These are phyloP conservation scores for Podaxis carcinomalis DNA, from an alignment of 768 basidiomycete species.

Conservation along the genomic window DNA sequence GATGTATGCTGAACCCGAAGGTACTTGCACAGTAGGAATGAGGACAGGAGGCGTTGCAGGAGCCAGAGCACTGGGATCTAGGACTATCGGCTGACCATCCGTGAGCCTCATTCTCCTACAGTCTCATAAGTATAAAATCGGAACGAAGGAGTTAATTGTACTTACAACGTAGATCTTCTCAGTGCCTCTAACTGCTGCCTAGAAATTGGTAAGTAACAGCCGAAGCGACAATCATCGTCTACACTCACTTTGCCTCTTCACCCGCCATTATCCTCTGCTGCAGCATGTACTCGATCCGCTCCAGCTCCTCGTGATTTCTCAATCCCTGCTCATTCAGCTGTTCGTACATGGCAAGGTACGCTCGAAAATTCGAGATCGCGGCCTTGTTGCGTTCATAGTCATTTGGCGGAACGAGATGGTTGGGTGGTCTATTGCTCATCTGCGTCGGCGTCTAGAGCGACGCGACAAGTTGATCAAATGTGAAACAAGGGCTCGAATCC, in stretches of 20 bases:
- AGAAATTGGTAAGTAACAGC: neutral
- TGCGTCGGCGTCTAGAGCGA: neutral
- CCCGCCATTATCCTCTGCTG: constrained; percentile 33
- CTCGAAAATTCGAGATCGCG: constrained; percentile 15
- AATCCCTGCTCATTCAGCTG: constrained; percentile 37
- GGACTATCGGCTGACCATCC: neutral
- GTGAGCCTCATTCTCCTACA: neutral
- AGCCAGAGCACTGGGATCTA: neutral
- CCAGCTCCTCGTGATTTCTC: constrained; percentile 21
- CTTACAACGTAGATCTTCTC: neutral
- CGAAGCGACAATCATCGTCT: neutral
- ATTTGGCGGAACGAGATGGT: constrained; percentile 3
- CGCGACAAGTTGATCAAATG: constrained; percentile 1
- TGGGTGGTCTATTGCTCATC: constrained; percentile 1
- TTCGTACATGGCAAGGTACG: constrained; percentile 28
- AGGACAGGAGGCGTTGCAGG: neutral
- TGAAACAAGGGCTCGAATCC: neutral
- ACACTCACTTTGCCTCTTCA: constrained; percentile 41
- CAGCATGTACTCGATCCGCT: constrained; percentile 14
- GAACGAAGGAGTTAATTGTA: neutral
- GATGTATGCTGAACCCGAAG: constrained; percentile 5
- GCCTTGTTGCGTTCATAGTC: constrained; percentile 13
- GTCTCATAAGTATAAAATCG: neutral
- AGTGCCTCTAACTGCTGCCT: constrained; percentile 3
- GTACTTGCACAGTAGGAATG: neutral